phyloP scores from a whole-genome alignment of 768 basidiomycete species.

The Boletus speciosus region DNA sequence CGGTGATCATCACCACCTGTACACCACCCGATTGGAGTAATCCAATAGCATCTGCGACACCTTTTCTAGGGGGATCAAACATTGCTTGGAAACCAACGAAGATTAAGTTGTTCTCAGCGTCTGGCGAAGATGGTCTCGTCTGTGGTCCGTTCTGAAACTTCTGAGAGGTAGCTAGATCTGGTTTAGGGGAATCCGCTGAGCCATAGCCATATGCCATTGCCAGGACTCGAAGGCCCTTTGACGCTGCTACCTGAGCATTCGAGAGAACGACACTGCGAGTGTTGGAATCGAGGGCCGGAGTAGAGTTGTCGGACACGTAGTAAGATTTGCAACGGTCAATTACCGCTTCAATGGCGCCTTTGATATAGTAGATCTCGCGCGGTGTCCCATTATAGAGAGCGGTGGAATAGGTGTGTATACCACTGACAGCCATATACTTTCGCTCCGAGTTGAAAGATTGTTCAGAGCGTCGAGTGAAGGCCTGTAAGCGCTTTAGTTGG shows the following conservation, averaged over 20 bases:
- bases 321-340: slow-evolving; percentile 85
- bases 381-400: slow-evolving; percentile 30
- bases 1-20: slow-evolving; percentile 98
- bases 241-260: slow-evolving; percentile 69
- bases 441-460: slow-evolving; percentile 90
- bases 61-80: slow-evolving; percentile 91
- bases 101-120: slow-evolving; percentile 56
- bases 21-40: slow-evolving; percentile 82
- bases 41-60: slow-evolving; percentile 86
- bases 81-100: slow-evolving; percentile 95
- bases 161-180: slow-evolving; percentile 16
- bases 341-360: slow-evolving; percentile 88
- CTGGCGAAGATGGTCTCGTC: slow-evolving; percentile 28
- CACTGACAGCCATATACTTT: slow-evolving; percentile 91
- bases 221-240: slow-evolving; percentile 79
- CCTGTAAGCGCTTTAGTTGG: slow-evolving; percentile 34
- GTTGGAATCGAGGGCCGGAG: slow-evolving; percentile 69
- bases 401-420: slow-evolving; percentile 46
- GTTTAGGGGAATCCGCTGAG: slow-evolving; percentile 40
- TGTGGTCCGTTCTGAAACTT: slow-evolving; percentile 23
- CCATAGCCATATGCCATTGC: slow-evolving; percentile 90
- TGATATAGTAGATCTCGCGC: slow-evolving; percentile 84
- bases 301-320: slow-evolving; percentile 86
- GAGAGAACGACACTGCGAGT: slow-evolving; percentile 64
- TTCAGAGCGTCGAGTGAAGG: slow-evolving; percentile 71